Evolutionary conservation across 2,329 filamentous ascomycete species (phyloP), one percentile per base, ranked within the genome.

Genomic region (Albifimbria verrucaria): DNA sequence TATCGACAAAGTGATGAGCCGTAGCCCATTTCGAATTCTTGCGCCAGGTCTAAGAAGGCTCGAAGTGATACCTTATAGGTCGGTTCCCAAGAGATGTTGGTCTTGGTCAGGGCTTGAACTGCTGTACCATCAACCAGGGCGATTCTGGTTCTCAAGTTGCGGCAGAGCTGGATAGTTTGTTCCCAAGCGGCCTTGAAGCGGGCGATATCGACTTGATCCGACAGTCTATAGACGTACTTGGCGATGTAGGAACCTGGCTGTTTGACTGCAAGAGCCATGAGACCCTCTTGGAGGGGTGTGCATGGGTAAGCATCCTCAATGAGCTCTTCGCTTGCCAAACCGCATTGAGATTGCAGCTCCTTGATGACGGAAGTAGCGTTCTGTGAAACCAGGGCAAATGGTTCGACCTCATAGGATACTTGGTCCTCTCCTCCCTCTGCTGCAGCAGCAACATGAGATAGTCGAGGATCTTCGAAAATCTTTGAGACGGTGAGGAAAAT

Each of bases 381-480:
- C 18, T 17, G 44, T 24, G 12, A 23, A 20, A 46, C 17, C 9
- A 24, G n/a, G 11, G 25, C 17, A 7, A 25, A 23, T 47, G 44
- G 21, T 26, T n/a, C 9, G 6, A 18, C 44, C 21, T n/a, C 15
- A 43, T 4, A 47, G 22, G 15, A 12, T 18, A n/a, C 20, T 25
- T 15, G n/a, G 22, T 23, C 26, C 2, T 36, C 20, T 24, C 25
- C 18, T n/a, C 15, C 18, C 12, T 7, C 23, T 23, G 44, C 44
- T 7, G 22, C 42, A 5, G 64, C 56, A 1, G 74, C 73, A 73
- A 77, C 74, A 10, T 69, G 67, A 17, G 66, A 66, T 3, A 77
- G 66, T 7, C 68, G 65, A 0, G 75, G 72, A 28, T 72, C 64
- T 23, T 64, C 64, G 51, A 78, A 76, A 24, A 75, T 69, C 39